Evolutionary conservation across 164 flowering plant species (phyloP), one percentile per base, ranked within the genome.

Genomic region (Dillenia suffruticosa): DNA sequence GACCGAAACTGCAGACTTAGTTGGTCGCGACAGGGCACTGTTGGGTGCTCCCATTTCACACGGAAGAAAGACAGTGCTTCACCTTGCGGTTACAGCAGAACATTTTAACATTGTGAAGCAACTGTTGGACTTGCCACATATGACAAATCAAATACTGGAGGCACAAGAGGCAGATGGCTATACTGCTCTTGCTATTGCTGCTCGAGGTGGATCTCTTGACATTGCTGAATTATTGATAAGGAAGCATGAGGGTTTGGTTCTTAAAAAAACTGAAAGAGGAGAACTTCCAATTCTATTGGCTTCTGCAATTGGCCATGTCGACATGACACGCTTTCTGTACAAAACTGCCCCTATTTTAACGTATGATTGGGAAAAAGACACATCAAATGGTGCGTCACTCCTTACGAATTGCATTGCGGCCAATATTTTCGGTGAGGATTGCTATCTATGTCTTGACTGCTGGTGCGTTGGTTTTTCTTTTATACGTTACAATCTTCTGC

Each of bases 281-380:
- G 51, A 53, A 0, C 56, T 76, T 24, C 79, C 79, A 1, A 61
- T 76, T 45, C 60, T 69, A 14, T 68, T 68, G 56, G 79, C 79
- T 59, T 64, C 79, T 26, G 22, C 66, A 1, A 61, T 69, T 61
- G 76, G 73, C 24, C 71, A 63, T 9, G 60, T 43, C 46, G 60
- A 63, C 1, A 59, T 72, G 71, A 73, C 66, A 9, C 61, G 60
- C 40, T 76, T 63, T 63, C 67, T 76, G 5, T 76, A 68, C 58
- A 3, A 1, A 6, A 51, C 7, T 13, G 60, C 71, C 16, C 73
- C 71, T 1, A 24, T 46, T 0, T 57, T 59, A 2, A 61, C 44
- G 58, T 60, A 72, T 1, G 19, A 48, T 56, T 73, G 73, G 6
- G 56, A 51, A 0, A 57, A 26, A 6, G 65, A 64, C 17, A 47